Conservation (phyloP, 1,284 basidiomycete genomes). For the Cryptococcus wingfieldii region DNA sequence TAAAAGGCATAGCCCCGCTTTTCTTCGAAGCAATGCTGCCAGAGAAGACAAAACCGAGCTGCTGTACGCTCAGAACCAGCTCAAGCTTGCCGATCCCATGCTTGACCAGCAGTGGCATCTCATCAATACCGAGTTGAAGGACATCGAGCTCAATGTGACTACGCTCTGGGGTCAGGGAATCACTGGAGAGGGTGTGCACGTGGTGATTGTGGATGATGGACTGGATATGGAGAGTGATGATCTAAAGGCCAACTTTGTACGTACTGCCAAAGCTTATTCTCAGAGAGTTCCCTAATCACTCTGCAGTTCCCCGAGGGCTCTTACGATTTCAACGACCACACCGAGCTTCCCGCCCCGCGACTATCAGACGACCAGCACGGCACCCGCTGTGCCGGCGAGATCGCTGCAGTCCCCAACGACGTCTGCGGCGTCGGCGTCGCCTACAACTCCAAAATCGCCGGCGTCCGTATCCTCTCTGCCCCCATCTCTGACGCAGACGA, state of each 20-base stretch:
- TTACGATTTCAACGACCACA: constrained; percentile 96
- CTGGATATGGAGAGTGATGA: constrained; percentile 86
- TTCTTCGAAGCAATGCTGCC: constrained; percentile 31
- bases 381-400: constrained; percentile 95
- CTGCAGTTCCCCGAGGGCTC: constrained; percentile 78
- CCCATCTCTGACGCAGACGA: constrained; percentile 99
- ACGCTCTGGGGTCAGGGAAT: constrained; percentile 66
- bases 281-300: background rate
- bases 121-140: constrained; percentile 46
- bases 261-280: constrained; percentile 43
- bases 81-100: constrained; percentile 79
- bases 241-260: constrained; percentile 83
- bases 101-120: constrained; percentile 88
- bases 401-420: constrained; percentile 94
- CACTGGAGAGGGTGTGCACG: constrained; percentile 78
- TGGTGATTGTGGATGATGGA: constrained; percentile 93
- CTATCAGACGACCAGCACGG: constrained; percentile 93
- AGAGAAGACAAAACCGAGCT: constrained; percentile 55
- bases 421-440: constrained; percentile 95
- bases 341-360: constrained; percentile 76
- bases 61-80: constrained; percentile 41
- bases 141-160: constrained; percentile 55
- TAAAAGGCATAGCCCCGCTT: constrained; percentile 16
- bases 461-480: constrained; percentile 90
- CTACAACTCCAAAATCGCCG: constrained; percentile 84